phyloP scores from a whole-genome alignment of 768 basidiomycete genomes.

The Naganishia antarctica region DNA sequence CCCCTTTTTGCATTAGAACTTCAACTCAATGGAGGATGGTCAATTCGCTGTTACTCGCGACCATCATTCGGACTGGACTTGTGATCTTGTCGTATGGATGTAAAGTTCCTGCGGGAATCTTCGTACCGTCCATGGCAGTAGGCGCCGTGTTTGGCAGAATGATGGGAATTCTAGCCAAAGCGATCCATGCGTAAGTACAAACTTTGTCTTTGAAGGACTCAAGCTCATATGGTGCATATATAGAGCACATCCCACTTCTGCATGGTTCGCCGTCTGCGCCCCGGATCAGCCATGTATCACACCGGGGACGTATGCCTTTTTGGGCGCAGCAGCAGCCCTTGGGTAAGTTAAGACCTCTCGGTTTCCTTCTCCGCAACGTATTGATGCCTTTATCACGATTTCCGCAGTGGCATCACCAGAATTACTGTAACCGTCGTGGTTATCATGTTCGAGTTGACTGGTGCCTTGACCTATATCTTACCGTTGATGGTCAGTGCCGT shows the following conservation, averaged over 20 bases:
- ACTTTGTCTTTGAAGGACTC: neutral
- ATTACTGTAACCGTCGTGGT: constrained; percentile 97
- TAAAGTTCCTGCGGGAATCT: constrained; percentile 96
- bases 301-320: constrained; percentile 94
- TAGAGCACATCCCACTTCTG: constrained; percentile 74
- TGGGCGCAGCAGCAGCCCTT: constrained; percentile 92
- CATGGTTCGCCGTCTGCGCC: constrained; percentile 82
- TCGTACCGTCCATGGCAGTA: constrained; percentile 97
- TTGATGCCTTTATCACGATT: neutral
- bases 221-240: neutral
- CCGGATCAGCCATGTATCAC: constrained; percentile 96
- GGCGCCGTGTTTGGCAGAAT: constrained; percentile 96
- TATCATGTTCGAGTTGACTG: constrained; percentile 98
- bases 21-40: constrained; percentile 90
- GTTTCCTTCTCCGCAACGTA: neutral
- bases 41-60: constrained; percentile 85
- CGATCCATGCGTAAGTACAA: constrained; percentile 66
- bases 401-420: constrained; percentile 80
- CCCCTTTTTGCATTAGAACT: constrained; percentile 58
- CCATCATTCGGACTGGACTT: constrained; percentile 75
- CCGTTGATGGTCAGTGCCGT: constrained; percentile 78
- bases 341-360: constrained; percentile 56
- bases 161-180: constrained; percentile 94
- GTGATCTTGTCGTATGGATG: constrained; percentile 91
- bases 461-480: constrained; percentile 90